These are phyloP conservation scores for Arachnomyces sp. DNA, from an alignment of 2,329 filamentous ascomycete species.

Conservation along the genomic window DNA sequence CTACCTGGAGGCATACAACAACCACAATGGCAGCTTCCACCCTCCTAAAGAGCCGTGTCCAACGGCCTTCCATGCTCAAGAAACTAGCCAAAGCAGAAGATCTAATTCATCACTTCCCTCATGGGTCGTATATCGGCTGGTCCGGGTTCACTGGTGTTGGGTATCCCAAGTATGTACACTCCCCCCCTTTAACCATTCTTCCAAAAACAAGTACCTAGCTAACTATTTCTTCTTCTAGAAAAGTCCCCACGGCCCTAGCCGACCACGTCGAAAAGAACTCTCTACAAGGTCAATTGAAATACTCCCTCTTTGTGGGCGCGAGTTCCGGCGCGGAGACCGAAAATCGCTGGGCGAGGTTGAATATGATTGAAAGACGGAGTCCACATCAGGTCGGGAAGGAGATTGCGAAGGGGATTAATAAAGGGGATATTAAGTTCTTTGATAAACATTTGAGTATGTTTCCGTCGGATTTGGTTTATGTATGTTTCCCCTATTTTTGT, in stretches of 20 bases:
- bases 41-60: slow-evolving; percentile 66
- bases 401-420: slow-evolving; percentile 85
- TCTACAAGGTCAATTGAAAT: slow-evolving; percentile 75
- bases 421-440: slow-evolving; percentile 82
- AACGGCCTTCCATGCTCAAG: slow-evolving; percentile 67
- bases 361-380: slow-evolving; percentile 81
- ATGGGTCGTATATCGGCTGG: slow-evolving; percentile 84
- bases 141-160: slow-evolving; percentile 85
- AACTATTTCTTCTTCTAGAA: slow-evolving; percentile 43
- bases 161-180: slow-evolving; percentile 67
- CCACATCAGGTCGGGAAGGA: slow-evolving; percentile 88
- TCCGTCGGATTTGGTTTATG: slow-evolving; percentile 75
- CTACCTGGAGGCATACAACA: slow-evolving; percentile 1
- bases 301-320: slow-evolving; percentile 83
- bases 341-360: slow-evolving; percentile 78
- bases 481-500: slow-evolving; percentile 25
- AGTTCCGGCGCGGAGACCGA: slow-evolving; percentile 84
- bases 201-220: not conserved
- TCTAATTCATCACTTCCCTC: slow-evolving; percentile 70
- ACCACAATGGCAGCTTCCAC: slow-evolving; percentile 57
- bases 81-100: slow-evolving; percentile 76
- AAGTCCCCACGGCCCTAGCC: slow-evolving; percentile 73
- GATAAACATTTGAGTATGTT: slow-evolving; percentile 95
- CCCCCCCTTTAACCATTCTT: not conserved
- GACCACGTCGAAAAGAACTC: slow-evolving; percentile 84